Conservation (phyloP, 2,329 filamentous ascomycete species). For the Gnomoniopsis sp. region DNA sequence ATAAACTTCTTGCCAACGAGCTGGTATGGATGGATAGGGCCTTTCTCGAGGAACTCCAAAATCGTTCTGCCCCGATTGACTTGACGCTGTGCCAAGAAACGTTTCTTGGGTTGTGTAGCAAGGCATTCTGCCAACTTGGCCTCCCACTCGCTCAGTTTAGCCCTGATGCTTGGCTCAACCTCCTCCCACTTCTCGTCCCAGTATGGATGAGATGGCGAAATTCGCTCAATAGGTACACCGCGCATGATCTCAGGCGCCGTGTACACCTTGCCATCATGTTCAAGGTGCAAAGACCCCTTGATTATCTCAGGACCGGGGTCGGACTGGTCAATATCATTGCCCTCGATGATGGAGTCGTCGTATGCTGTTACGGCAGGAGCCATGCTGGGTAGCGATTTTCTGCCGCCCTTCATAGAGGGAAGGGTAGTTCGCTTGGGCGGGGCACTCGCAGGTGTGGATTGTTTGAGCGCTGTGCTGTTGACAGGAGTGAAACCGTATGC, state of each 20-base stretch:
- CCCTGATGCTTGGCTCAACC: slow-evolving; percentile 38
- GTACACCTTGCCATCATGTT: slow-evolving; percentile 46
- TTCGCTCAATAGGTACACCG: slow-evolving; percentile 51
- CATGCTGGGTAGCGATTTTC: slow-evolving; percentile 15
- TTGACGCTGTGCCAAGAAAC: slow-evolving; percentile 53
- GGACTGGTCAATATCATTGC: slow-evolving; percentile 10
- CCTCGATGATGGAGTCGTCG: slow-evolving; percentile 13
- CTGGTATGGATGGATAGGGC: slow-evolving; percentile 55
- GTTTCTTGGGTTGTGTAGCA: slow-evolving; percentile 35
- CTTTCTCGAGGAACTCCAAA: slow-evolving; percentile 48
- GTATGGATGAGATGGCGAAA: slow-evolving; percentile 47
- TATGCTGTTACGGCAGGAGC: background rate
- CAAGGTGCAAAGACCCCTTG: slow-evolving; percentile 40
- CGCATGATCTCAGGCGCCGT: slow-evolving; percentile 49
- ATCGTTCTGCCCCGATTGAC: slow-evolving; percentile 52
- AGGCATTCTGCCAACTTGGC: slow-evolving; percentile 40
- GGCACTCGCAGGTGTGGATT: background rate
- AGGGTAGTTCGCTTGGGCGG: slow-evolving; percentile 14
- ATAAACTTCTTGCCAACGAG: slow-evolving; percentile 51
- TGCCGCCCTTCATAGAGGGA: slow-evolving; percentile 11
- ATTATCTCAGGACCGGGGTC: slow-evolving; percentile 39
- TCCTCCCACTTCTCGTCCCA: slow-evolving; percentile 54
- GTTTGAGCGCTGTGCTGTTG: slow-evolving; percentile 15
- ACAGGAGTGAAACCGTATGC: slow-evolving; percentile 22
- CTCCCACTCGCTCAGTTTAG: slow-evolving; percentile 40